Evolutionary conservation across 202 grass and related monocot species (phyloP), one percentile per base, ranked within the genome.

Genomic region (Zoysia matrella): DNA sequence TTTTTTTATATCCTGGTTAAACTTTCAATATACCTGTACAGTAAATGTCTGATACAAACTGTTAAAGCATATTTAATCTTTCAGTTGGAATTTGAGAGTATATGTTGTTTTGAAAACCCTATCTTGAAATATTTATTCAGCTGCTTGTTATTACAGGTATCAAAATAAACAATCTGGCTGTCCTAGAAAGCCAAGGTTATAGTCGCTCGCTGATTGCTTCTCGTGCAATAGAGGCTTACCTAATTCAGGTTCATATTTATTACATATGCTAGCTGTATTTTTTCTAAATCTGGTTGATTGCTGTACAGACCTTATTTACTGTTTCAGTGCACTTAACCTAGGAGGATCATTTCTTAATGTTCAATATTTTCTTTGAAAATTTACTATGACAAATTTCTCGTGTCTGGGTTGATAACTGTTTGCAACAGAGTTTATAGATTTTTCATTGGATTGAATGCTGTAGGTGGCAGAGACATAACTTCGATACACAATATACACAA

Each of bases 201-300:
- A 93, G 92, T 65, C 90, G 90, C 51, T 91, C 90, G 16, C 70
- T 90, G 74, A 89, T 98, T 88, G 95, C 95, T 39, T 88, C 86
- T 47, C 92, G 90, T 81, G 81, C 95, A 86, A 91, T 94, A 82
- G 92, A 98, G 68, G 93, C 95, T 77, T 98, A 98, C 70, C 84
- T 98, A 70, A 95, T 98, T 86, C 95, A 98, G 95, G 95, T 98
- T 79, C 67, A 65, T 75, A 39, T 73, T 47, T 22, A 49, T 78
- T 61, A 52, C 52, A 9, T 71, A 15, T 81, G 49, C 52, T 81
- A 54, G n/a, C 74, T 74, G 16, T 87, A 63, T 71, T 85, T 53
- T 40, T 60, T 49, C 78, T 77, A 52, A 65, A 60, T 83, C 70
- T 72, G 13, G 11, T 62, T 45, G 54, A 47, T 52, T 62, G 3